Evolutionary conservation across 106 monocot genomes (phyloP).

Genomic region (Apostasia ramifera): DNA sequence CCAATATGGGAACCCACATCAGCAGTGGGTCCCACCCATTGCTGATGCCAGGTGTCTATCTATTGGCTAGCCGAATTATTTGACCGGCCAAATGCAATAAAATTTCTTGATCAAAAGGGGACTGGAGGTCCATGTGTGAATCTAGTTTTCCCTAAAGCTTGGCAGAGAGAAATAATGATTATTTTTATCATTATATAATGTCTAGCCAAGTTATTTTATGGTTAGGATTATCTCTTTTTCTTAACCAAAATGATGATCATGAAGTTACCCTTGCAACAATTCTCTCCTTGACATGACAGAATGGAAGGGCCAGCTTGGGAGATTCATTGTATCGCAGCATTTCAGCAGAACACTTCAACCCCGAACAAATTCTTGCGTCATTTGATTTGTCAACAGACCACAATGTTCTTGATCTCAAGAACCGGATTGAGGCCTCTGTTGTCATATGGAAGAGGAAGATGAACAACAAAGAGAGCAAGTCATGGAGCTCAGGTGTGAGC

Average conservation of each 20-base stretch:
- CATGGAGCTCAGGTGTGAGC: constrained; percentile 79
- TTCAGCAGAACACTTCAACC: constrained; percentile 53
- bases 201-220: no score
- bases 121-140: no score
- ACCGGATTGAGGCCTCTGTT: constrained; percentile 73
- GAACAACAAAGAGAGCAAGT: constrained; percentile 68
- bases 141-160: no score
- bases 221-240: neutral
- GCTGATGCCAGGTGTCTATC: no score
- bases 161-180: no score
- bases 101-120: no score
- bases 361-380: constrained; percentile 40
- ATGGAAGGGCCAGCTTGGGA: constrained; percentile 59
- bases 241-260: neutral
- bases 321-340: constrained; percentile 53
- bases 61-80: no score
- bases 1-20: no score
- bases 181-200: no score
- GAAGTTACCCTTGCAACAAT: neutral
- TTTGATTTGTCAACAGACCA: constrained; percentile 81
- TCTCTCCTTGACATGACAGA: constrained; percentile 17
- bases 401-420: constrained; percentile 75
- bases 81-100: no score
- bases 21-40: no score
- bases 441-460: constrained; percentile 90